Conservation (phyloP, 75 land plant genomes). For the Picea glauca region DNA sequence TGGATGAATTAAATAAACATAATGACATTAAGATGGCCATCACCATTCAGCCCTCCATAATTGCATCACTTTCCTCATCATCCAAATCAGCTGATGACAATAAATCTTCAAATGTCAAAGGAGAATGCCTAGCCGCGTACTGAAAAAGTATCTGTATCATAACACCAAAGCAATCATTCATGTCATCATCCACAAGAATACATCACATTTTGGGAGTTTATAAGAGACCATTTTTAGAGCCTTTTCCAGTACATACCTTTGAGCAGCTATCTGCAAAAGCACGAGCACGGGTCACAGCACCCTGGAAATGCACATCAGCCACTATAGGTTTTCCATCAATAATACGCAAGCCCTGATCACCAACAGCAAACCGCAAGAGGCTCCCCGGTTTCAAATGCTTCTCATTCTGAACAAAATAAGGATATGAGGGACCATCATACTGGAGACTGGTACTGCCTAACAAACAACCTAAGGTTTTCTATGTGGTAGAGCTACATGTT, state of each 20-base stretch:
- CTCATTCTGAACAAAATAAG: conserved; percentile 23
- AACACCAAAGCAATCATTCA: neutral
- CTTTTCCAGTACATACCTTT: conserved; percentile 44
- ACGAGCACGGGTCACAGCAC: conserved; percentile 65
- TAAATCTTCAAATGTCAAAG: conserved; percentile 56
- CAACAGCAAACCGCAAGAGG: conserved; percentile 73
- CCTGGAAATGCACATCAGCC: conserved; percentile 71
- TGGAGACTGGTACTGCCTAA: conserved; percentile 1
- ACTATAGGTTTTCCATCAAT: conserved; percentile 68
- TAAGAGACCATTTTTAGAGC: neutral
- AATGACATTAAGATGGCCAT: too few relatives aligned
- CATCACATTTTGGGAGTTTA: neutral
- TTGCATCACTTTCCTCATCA: neutral
- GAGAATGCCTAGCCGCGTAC: conserved; percentile 70
- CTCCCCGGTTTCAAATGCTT: conserved; percentile 44
- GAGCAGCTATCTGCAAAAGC: conserved; percentile 90
- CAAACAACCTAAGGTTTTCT: neutral
- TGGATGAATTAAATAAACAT: too few relatives aligned
- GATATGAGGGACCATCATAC: conserved; percentile 5
- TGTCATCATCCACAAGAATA: neutral
- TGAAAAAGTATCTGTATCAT: conserved; percentile 78
- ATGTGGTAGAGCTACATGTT: neutral
- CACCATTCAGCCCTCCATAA: neutral
- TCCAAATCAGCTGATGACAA: conserved; percentile 22
- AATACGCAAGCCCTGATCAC: conserved; percentile 64